Base-by-base conservation (phyloP, 345 rosid genomes). In the Hirschfeldia incana region DNA sequence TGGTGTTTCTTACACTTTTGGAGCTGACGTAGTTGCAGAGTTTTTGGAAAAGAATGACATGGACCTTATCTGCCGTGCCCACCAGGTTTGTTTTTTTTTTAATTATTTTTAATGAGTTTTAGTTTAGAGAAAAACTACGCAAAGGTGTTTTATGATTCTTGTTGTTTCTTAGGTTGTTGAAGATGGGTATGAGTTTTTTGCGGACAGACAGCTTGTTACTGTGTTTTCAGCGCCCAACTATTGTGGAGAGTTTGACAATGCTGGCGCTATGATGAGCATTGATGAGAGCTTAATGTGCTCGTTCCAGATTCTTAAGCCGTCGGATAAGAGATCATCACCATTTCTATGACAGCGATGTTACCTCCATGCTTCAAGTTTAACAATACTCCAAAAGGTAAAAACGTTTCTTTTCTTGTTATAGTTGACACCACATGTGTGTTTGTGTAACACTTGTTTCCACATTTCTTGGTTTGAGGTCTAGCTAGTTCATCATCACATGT, bases 211-310 rank as follows among this genome's bases (percentile, higher is more conserved):
- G 77, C 95, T 93, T 61, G 97, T 93, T 32, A 90, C 98, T 0
- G 88, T 93, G 69, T 93, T 93, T 84, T 93, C 95, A 15, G 98
- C 98, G 53, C 98, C 98, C 16, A 93, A 93, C 85, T 93, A 93
- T 77, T 93, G 97, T 0, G 98, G 98, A 15, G 98, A 93, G 84
- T 93, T 93, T 75, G 94, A 93, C 83, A 93, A 93, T 70, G 92
- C 95, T 15, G 98, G 97, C 53, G 97, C 98, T 37, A 89, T 93
- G 97, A 93, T 93, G 97, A 91, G 97, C 70, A 95, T 93, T 68
- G 98, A 93, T 75, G 93, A 93, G 67, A 89, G 92, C 86, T 84
- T 93, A 58, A 90, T 91, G 95, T 93, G 98, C 80, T 93, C 98
- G 27, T 93, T 93, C 82, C 97, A 91, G 84, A 90, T 93, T 75